Conservation (phyloP, 2,329 filamentous ascomycete species). For the Penicillium concentricum region DNA sequence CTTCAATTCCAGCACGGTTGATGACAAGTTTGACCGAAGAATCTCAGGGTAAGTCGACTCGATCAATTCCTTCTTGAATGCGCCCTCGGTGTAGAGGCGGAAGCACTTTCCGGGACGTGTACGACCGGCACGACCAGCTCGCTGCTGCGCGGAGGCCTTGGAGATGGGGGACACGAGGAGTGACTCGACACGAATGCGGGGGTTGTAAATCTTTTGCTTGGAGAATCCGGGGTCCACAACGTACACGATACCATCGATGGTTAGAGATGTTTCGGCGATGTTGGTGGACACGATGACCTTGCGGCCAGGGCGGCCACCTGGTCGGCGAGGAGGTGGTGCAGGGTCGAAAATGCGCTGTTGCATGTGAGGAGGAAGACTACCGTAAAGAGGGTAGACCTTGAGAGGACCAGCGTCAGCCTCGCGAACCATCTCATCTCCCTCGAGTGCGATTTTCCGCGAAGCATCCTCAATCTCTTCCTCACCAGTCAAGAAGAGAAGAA, state of each 20-base stretch:
- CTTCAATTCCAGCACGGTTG: constrained; percentile 93
- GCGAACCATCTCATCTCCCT: constrained; percentile 85
- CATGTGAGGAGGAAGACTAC: constrained; percentile 84
- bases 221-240: constrained; percentile 99
- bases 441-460: constrained; percentile 83
- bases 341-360: constrained; percentile 95
- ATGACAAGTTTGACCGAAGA: constrained; percentile 87
- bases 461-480: constrained; percentile 99
- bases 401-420: constrained; percentile 91
- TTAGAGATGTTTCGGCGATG: constrained; percentile 95
- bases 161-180: constrained; percentile 97
- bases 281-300: constrained; percentile 96
- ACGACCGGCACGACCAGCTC: constrained; percentile 98
- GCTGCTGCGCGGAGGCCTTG: constrained; percentile 93
- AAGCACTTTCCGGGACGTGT: constrained; percentile 98
- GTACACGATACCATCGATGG: constrained; percentile 98
- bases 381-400: constrained; percentile 89
- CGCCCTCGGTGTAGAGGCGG: constrained; percentile 88
- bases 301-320: constrained; percentile 80
- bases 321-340: constrained; percentile 69
- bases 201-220: constrained; percentile 99
- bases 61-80: constrained; percentile 97
- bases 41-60: constrained; percentile 97
- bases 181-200: constrained; percentile 92
- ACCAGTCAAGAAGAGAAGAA: constrained; percentile 91